Conservation (phyloP, 2,329 filamentous ascomycete genomes). For the Chaetomiaceae sp. region DNA sequence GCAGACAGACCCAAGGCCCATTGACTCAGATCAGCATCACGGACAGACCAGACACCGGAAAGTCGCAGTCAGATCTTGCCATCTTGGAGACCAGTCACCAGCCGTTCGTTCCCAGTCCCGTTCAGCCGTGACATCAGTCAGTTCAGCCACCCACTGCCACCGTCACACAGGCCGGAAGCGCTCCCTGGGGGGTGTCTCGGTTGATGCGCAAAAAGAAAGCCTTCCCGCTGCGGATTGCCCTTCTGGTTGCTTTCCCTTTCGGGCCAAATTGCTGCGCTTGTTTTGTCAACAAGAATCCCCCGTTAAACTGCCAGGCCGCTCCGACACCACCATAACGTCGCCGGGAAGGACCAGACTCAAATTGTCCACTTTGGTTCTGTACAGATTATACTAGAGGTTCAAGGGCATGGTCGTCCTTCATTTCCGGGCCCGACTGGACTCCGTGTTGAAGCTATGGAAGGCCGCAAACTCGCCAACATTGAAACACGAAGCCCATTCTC, state of each 20-base stretch:
- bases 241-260: conserved; percentile 6
- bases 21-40: not conserved
- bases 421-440: no score
- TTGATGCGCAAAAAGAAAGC: conserved; percentile 2
- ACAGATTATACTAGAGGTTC: no score
- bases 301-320: not conserved
- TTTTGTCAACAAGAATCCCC: not conserved
- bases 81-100: no score
- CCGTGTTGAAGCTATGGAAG: no score
- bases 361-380: not conserved
- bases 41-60: not conserved
- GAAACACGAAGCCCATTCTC: no score
- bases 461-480: no score
- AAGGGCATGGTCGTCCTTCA: no score
- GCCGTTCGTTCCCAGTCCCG: no score
- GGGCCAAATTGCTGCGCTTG: not conserved
- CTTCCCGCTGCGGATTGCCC: conserved; percentile 1
- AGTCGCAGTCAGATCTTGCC: not conserved
- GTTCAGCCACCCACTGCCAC: no score
- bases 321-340: not conserved
- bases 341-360: not conserved
- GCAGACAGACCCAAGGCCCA: not conserved
- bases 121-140: no score
- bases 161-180: not conserved
- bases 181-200: not conserved